Evolutionary conservation across 2,329 filamentous ascomycete genomes (phyloP), one percentile per base, ranked within the genome.

Genomic region (Mollisiaceae sp.): DNA sequence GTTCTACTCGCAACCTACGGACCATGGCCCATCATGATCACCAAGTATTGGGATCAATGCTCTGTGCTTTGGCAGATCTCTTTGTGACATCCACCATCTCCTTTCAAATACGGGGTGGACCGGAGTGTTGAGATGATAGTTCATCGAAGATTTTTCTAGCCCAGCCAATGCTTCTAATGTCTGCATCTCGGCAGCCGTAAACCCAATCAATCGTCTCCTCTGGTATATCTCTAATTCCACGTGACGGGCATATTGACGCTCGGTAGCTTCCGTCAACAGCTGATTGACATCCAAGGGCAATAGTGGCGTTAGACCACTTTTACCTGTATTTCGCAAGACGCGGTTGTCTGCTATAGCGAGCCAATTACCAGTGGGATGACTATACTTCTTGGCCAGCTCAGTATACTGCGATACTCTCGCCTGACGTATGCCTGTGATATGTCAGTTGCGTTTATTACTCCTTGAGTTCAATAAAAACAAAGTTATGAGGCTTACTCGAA

Each of bases 351-450:
- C 9, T 32, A 27, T 54, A 4, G 50, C 27, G 8, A 27, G 11
- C 50, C 24, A 54, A n/a, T 50, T 50, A 12, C 50, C 50, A 54
- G 32, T 54, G 3, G 50, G 50, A 54, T 54, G 50, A 14, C 50
- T 54, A 24, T 54, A 54, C 50, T 54, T 27, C 50, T 18, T 54
- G 5, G 5, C 20, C 2, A 52, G 20, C 1, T 52, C 47, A 1
- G 14, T 20, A 3, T 8, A 41, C 15, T 41, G 3, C 2, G 38
- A 41, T 41, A 41, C 38, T 18, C 38, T 14, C 12, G 38, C 38
- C 15, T 41, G 3, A 14, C 38, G 38, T 41, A 14, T 12, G 12
- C 12, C 38, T 41, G 38, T 9, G 15, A 9, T 18, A 4, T 18
- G 12, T 41, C 12, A 41, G 38, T 9, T 32, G 3, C 3, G 27